Percentiles rank a stretch among this genome's conserved stretches.
Evolutionary conservation across 129 eudicot genomes (phyloP).

Genomic region (Logfia minima): DNA sequence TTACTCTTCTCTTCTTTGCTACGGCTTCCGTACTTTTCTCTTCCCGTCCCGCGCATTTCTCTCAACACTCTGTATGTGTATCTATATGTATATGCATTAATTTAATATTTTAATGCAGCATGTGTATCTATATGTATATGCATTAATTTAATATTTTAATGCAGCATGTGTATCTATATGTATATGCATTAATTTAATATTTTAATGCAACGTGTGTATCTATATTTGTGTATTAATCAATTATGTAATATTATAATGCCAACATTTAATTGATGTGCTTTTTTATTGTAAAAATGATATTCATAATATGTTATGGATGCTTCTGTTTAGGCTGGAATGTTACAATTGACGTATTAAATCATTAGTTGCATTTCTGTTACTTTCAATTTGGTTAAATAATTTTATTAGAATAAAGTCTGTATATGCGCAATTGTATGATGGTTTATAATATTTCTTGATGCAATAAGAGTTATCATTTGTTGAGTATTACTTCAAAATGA

Average conservation of each 20-base stretch:
- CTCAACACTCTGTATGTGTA: constrained; percentile 45
- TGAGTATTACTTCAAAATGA: neutral
- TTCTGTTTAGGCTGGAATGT: constrained; percentile 4
- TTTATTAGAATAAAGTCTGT: too few relatives aligned
- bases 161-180: constrained; percentile 23
- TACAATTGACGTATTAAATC: neutral
- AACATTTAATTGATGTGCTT: neutral
- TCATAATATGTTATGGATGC: constrained; percentile 10
- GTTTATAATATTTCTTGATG: neutral
- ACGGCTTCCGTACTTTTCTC: constrained; percentile 74
- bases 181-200: neutral
- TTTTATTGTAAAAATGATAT: neutral
- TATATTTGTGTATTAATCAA: too few relatives aligned
- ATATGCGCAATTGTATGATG: too few relatives aligned
- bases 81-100: neutral
- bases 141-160: too few relatives aligned
- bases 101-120: too few relatives aligned
- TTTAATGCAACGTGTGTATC: too few relatives aligned
- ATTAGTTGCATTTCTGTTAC: neutral
- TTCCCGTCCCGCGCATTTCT: constrained; percentile 43
- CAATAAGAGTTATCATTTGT: neutral
- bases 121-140: too few relatives aligned
- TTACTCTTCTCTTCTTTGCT: constrained; percentile 71
- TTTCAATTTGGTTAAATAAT: neutral
- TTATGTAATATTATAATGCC: neutral